phyloP scores from a whole-genome alignment of 352 stramenopile species.

The Phytophthora sp. region DNA sequence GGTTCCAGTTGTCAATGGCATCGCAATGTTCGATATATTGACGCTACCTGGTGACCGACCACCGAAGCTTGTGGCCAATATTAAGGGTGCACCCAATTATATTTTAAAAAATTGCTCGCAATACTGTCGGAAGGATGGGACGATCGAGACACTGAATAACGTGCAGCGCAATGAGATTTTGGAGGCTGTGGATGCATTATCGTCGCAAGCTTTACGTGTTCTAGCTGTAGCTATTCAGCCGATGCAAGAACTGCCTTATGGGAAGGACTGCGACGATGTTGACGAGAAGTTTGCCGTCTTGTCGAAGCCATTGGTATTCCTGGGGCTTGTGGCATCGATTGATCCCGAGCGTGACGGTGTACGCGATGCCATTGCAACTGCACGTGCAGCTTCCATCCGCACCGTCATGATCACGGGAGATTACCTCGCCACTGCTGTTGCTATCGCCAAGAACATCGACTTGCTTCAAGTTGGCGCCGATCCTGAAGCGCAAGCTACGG shows the following conservation, averaged over 20 bases:
- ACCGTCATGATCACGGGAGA: constrained; percentile 96
- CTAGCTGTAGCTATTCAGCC: constrained; percentile 90
- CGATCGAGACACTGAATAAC: constrained; percentile 47
- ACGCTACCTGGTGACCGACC: constrained; percentile 42
- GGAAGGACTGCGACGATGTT: constrained; percentile 51
- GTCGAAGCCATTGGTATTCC: constrained; percentile 87
- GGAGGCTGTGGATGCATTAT: constrained; percentile 66
- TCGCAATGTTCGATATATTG: constrained; percentile 50
- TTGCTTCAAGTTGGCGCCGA: constrained; percentile 85
- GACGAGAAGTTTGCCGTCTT: constrained; percentile 74
- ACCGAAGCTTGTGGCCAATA: constrained; percentile 53
- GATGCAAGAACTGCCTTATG: constrained; percentile 53
- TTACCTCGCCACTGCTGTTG: constrained; percentile 94
- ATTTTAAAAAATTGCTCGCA: constrained; percentile 71
- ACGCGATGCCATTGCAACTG: constrained; percentile 51
- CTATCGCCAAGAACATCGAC: constrained; percentile 93
- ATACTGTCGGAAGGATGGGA: constrained; percentile 58
- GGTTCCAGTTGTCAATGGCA: constrained; percentile 36
- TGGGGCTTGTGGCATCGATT: constrained; percentile 94
- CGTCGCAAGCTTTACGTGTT: constrained; percentile 84
- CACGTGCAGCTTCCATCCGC: constrained; percentile 55
- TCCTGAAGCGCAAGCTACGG: constrained; percentile 61
- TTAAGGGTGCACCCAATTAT: constrained; percentile 80
- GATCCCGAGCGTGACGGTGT: constrained; percentile 77
- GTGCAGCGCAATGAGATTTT: constrained; percentile 59